phyloP scores from a whole-genome alignment of 1,284 basidiomycete species.

The Ceratobasidium sp. region DNA sequence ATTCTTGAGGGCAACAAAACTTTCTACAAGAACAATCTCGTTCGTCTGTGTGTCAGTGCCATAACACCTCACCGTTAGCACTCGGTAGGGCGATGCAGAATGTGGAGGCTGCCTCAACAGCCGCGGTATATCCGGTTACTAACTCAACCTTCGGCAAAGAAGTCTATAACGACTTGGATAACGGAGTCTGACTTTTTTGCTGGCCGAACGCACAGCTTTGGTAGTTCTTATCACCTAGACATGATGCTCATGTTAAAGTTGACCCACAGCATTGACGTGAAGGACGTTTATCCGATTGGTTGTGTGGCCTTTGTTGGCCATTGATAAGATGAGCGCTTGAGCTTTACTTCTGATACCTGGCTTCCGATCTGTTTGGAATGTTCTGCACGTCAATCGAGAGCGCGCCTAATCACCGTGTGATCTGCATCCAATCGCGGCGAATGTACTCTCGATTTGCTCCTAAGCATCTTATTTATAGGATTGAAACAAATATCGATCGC shows the following conservation, averaged over 20 bases:
- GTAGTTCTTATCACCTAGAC: neutral
- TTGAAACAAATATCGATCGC: neutral
- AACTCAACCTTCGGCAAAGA: neutral
- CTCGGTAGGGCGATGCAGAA: too few species aligned
- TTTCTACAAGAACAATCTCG: neutral
- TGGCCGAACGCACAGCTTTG: neutral
- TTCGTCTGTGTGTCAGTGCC: neutral
- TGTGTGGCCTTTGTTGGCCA: neutral
- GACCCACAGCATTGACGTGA: too few species aligned
- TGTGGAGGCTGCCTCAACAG: neutral
- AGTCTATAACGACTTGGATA: neutral
- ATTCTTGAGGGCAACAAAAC: neutral
- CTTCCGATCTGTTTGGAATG: neutral
- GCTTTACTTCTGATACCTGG: neutral
- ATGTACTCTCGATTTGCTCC: neutral
- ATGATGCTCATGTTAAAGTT: neutral
- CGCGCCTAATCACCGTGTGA: neutral
- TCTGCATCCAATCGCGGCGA: neutral
- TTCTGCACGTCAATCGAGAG: neutral
- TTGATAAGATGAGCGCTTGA: neutral
- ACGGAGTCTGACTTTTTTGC: neutral
- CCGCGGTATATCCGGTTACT: neutral
- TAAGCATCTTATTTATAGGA: neutral
- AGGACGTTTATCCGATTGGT: too few species aligned
- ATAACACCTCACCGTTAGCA: too few species aligned